phyloP scores from a whole-genome alignment of 768 basidiomycete species.

The Phylloporus rhodoxanthus region DNA sequence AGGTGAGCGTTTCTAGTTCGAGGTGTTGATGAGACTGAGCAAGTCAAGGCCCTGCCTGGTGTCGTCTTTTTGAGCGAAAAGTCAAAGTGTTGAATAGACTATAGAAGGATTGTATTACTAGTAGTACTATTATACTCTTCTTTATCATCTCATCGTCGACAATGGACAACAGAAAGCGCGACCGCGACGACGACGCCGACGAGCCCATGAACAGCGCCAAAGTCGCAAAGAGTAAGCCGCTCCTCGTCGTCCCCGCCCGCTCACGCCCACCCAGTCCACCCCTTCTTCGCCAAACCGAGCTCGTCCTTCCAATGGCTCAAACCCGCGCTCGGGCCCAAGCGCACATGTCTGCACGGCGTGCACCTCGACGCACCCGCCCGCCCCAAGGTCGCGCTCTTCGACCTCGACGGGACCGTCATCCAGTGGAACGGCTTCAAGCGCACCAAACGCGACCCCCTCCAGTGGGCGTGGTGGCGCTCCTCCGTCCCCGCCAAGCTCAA shows the following conservation, averaged over 20 bases:
- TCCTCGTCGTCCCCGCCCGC: not conserved
- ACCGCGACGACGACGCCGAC: constrained; percentile 10
- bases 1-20: constrained; percentile 46
- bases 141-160: not conserved
- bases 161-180: constrained; percentile 18
- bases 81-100: constrained; percentile 15
- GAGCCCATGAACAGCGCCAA: constrained; percentile 16
- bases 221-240: constrained; percentile 24
- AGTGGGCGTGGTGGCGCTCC: constrained; percentile 66
- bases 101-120: no score
- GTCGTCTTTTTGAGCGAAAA: constrained; percentile 89
- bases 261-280: constrained; percentile 30
- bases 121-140: no score
- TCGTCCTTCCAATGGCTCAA: constrained; percentile 30
- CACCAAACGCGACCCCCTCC: constrained; percentile 29
- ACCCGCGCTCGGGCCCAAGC: constrained; percentile 31
- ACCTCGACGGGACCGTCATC: constrained; percentile 86
- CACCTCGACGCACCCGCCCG: constrained; percentile 31
- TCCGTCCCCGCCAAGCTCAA: constrained; percentile 59
- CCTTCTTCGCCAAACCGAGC: constrained; percentile 35
- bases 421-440: constrained; percentile 35
- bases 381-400: constrained; percentile 71
- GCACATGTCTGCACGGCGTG: constrained; percentile 33
- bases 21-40: constrained; percentile 11
- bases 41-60: constrained; percentile 70